Percentiles rank a stretch among this genome's conserved stretches.
Evolutionary conservation across 164 flowering plant genomes (phyloP).

Genomic region (Aristolochia contorta): DNA sequence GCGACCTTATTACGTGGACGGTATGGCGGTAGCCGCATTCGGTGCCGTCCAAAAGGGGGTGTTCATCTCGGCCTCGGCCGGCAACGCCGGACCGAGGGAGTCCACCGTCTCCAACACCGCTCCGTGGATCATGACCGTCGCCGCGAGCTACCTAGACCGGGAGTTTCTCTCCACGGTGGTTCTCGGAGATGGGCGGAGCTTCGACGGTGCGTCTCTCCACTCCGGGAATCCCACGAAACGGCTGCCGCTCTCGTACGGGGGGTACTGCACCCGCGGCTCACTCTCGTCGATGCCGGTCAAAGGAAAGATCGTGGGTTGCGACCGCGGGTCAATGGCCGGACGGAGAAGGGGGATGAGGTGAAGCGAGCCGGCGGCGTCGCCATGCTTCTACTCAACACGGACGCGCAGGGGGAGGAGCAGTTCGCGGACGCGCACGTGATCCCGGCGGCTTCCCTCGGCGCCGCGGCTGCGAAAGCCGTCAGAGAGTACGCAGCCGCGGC

Average conservation of each 20-base stretch:
- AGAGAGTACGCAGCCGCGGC: constrained; percentile 20
- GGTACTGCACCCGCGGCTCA: constrained; percentile 35
- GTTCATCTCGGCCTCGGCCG: constrained; percentile 56
- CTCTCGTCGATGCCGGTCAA: constrained; percentile 31
- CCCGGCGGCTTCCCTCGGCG: constrained; percentile 49
- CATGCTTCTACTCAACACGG: constrained; percentile 42
- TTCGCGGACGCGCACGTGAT: constrained; percentile 48
- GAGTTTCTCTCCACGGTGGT: constrained; percentile 44
- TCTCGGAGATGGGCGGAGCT: constrained; percentile 41
- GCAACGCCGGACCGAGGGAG: constrained; percentile 44
- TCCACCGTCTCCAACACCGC: constrained; percentile 45
- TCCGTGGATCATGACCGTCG: constrained; percentile 79
- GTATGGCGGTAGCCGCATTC: constrained; percentile 49
- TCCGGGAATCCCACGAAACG: constrained; percentile 27
- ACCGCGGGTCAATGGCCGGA: constrained; percentile 36
- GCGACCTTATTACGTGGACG: constrained; percentile 36
- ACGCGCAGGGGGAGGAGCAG: constrained; percentile 48
- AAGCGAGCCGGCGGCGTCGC: constrained; percentile 55
- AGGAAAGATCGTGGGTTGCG: constrained; percentile 62
- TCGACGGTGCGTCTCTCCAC: constrained; percentile 50
- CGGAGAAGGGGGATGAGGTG: constrained; percentile 46
- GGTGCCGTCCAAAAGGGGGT: constrained; percentile 45
- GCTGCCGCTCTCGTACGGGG: constrained; percentile 37
- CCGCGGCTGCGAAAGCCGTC: constrained; percentile 29
- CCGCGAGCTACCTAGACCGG: constrained; percentile 56